Evolutionary conservation across 2,329 filamentous ascomycete genomes (phyloP), one percentile per base, ranked within the genome.

Genomic region (Shiraia sp.): DNA sequence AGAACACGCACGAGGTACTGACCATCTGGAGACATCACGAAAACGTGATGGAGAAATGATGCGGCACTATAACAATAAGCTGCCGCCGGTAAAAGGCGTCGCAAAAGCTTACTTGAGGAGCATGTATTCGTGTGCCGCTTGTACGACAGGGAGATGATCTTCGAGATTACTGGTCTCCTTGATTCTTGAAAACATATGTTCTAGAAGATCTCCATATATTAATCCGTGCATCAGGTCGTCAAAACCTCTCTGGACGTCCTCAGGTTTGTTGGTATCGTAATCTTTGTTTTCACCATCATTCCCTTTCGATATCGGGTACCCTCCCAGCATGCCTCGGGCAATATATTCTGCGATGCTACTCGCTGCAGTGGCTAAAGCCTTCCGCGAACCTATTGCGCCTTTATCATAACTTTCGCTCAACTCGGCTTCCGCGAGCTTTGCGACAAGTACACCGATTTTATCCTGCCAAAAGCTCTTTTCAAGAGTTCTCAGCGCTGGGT

Each of bases 361-460:
- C 8, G 83, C 77, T 0, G 85, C 87, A 6, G 88, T 89, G 0
- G 87, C 81, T 34, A 92, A 70, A 14, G 85, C 87, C 71, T 90
- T 90, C 36, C 88, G 77, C 45, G 84, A 83, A 1, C 88, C 88
- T 52, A 92, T 70, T 0, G 82, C 77, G 10, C 86, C 87, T 67
- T 90, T 90, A 65, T 92, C 88, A 59, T 90, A 92, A 63, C 86
- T 90, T 66, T 92, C 88, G 1, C 86, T 90, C 23, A 92, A 72
- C 36, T 88, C 82, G 2, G 82, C 86, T 23, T 83, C 78, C 7
- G 78, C 83, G 39, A 92, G 53, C 36, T 63, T 64, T 35, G 55
- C 57, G 4, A 71, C 55, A 29, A 71, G 50, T 10, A 55, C 47
- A 37, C 57, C 51, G 15, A 68, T 53, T 72, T 56, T 81, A 76